Evolutionary conservation across 2,329 filamentous ascomycete species (phyloP), one percentile per base, ranked within the genome.

Genomic region (Alternaria sp.): DNA sequence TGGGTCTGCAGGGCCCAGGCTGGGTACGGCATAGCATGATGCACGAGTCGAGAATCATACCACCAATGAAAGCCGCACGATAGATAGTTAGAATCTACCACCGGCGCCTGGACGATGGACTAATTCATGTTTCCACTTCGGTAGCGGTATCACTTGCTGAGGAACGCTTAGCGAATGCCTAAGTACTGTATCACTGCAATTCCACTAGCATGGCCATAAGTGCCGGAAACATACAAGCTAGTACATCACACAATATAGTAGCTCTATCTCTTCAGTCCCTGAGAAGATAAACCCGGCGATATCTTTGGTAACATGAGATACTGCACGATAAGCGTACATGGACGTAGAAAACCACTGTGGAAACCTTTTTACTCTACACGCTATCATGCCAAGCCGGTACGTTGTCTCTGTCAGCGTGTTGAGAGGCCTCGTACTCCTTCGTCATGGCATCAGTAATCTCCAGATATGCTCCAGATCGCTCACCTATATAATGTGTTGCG

Each of bases 371-470:
- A 46, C 2, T 46, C 44, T 24, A 34, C 40, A 28, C 40, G 17
- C 29, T 36, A 48, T 24, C 13, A 23, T 11, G 44, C 31, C 44
- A 48, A 48, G 44, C 31, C 44, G 31, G 44, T 48, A 14, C 21
- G 24, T 40, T 40, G 21, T 40, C 13, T 40, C 21, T 40, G 37
- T 23, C 37, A 39, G 9, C 24, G 31, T 5, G 21, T 10, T 48
- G 10, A 14, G 29, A 46, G 9, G 31, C 24, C 21, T 46, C 29
- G 31, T 1, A 34, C 44, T 10, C 21, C 29, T 23, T 46, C 17
- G 6, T n/a, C 13, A 48, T 34, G 8, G 21, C 36, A 17, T 48
- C 21, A 9, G 10, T 2, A 5, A 14, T 36, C 10, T 24, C 44
- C 11, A 23, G 11, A 14, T 24, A n/a, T 36, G 44, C 29, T 48